Evolutionary conservation across 2,329 filamentous ascomycete genomes (phyloP).

Genomic region (Apiospora hydei): DNA sequence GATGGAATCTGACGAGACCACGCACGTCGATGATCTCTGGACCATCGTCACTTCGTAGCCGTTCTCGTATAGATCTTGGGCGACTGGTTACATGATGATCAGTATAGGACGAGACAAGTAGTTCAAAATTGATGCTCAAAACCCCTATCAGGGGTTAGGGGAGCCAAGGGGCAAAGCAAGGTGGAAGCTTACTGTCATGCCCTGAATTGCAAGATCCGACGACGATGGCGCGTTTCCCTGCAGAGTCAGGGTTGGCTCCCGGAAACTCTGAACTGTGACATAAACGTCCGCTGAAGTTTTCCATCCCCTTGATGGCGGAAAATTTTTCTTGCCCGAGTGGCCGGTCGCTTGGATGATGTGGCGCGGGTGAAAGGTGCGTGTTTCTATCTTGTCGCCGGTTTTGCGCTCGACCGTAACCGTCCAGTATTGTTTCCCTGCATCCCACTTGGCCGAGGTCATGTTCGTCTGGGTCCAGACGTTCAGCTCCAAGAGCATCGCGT

Average conservation of each 20-base stretch:
- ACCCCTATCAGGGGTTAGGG: background rate
- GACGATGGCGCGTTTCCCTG: slow-evolving; percentile 60
- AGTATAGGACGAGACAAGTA: background rate
- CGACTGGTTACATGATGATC: slow-evolving; percentile 39
- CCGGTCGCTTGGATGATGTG: slow-evolving; percentile 74
- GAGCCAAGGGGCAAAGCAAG: background rate
- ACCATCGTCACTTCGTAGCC: slow-evolving; percentile 67
- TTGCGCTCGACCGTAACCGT: slow-evolving; percentile 49
- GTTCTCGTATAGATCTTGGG: slow-evolving; percentile 64
- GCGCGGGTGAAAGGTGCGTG: slow-evolving; percentile 63
- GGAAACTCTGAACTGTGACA: slow-evolving; percentile 57
- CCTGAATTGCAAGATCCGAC: slow-evolving; percentile 67
- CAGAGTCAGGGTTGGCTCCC: slow-evolving; percentile 48
- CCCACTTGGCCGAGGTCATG: slow-evolving; percentile 55
- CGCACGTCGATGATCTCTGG: slow-evolving; percentile 64
- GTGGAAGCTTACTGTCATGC: slow-evolving; percentile 51
- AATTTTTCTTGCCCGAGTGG: slow-evolving; percentile 70
- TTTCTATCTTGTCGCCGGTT: slow-evolving; percentile 45
- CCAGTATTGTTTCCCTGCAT: slow-evolving; percentile 59
- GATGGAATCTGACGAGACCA: slow-evolving; percentile 59
- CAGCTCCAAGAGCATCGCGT: slow-evolving; percentile 70
- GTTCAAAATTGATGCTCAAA: background rate
- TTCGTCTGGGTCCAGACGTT: slow-evolving; percentile 69
- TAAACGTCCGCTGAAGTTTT: slow-evolving; percentile 62
- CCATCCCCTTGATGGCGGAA: slow-evolving; percentile 62